These are phyloP conservation scores for Pisolithus thermaeus DNA, from an alignment of 1,284 basidiomycete species.

Conservation along the genomic window DNA sequence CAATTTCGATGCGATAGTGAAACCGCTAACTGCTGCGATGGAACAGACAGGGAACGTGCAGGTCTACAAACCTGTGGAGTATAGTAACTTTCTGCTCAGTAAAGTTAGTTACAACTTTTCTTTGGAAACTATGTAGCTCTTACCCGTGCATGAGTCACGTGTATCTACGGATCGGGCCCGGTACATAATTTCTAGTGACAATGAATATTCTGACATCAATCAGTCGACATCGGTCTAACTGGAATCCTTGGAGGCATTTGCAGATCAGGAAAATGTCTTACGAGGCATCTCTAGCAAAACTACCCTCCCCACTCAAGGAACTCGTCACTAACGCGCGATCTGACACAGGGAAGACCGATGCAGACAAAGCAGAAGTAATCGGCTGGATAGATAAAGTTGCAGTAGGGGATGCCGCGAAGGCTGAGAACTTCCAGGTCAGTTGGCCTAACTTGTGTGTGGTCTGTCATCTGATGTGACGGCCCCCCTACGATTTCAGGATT, in stretches of 20 bases:
- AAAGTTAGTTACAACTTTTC: slow-evolving; percentile 72
- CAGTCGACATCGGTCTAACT: slow-evolving; percentile 20
- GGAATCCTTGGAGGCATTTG: slow-evolving; percentile 7
- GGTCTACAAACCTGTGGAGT: slow-evolving; percentile 48
- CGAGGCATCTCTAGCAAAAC: slow-evolving; percentile 43
- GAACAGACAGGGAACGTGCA: slow-evolving; percentile 16
- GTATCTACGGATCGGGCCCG: slow-evolving; percentile 5
- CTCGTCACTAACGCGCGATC: slow-evolving; percentile 47
- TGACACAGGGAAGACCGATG: slow-evolving; percentile 51
- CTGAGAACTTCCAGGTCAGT: slow-evolving; percentile 46
- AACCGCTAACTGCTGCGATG: slow-evolving; percentile 50
- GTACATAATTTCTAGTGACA: not conserved
- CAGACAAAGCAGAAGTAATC: slow-evolving; percentile 57
- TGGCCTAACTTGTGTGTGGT: not conserved
- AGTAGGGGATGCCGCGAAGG: slow-evolving; percentile 43
- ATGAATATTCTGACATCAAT: slow-evolving; percentile 19
- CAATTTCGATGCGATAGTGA: slow-evolving; percentile 62
- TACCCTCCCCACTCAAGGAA: slow-evolving; percentile 51
- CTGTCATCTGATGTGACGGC: not conserved
- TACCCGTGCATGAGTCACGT: slow-evolving; percentile 16
- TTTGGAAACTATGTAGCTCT: slow-evolving; percentile 14
- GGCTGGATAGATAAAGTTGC: slow-evolving; percentile 67
- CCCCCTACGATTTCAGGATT: slow-evolving; percentile 41
- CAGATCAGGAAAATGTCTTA: slow-evolving; percentile 50
- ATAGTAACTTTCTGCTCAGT: slow-evolving; percentile 68